These are phyloP conservation scores for Micractinium sp. DNA, from an alignment of 139 green algal genomes.

Conservation along the genomic window DNA sequence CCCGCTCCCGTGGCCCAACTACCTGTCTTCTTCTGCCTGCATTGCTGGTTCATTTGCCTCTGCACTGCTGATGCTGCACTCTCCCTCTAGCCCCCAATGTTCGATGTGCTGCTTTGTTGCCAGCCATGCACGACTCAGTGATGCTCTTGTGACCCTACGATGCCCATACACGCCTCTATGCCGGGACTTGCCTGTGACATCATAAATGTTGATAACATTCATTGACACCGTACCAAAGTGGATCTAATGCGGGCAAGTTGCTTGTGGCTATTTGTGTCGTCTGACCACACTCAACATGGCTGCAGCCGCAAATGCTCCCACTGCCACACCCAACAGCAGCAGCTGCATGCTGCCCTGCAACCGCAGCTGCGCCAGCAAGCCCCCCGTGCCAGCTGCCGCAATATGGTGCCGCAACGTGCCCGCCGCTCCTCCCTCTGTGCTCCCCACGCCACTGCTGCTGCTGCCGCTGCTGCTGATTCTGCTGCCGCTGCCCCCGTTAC, in stretches of 20 bases:
- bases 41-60: neutral
- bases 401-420: neutral
- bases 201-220: too few relatives aligned
- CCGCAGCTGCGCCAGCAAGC: neutral
- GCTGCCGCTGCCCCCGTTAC: neutral
- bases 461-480: neutral
- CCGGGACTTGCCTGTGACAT: too few relatives aligned
- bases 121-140: too few relatives aligned
- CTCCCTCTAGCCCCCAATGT: too few relatives aligned
- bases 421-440: too few relatives aligned
- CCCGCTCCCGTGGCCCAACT: neutral
- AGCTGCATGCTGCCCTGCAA: neutral
- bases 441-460: neutral
- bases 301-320: neutral
- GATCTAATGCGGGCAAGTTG: too few relatives aligned
- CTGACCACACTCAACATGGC: neutral
- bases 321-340: neutral
- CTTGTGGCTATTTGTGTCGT: neutral
- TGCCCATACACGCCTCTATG: too few relatives aligned
- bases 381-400: neutral
- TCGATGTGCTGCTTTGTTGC: too few relatives aligned
- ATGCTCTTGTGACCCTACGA: too few relatives aligned
- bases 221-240: too few relatives aligned
- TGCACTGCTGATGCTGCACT: neutral
- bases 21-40: neutral